These are phyloP conservation scores for Cercophora scortea DNA, from an alignment of 495 filamentous ascomycete species.

Conservation along the genomic window DNA sequence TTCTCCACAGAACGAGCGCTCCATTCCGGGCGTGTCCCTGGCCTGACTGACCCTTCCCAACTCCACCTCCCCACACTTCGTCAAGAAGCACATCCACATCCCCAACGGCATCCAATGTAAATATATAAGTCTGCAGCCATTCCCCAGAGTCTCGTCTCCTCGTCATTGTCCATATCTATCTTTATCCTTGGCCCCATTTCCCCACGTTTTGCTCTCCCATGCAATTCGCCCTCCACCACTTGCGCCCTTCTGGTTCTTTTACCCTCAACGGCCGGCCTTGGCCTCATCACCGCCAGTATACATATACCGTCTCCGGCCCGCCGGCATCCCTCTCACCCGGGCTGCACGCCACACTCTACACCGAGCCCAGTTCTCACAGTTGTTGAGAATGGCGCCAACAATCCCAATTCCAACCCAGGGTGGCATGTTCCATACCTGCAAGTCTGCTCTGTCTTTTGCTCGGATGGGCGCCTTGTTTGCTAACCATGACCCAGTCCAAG, in stretches of 20 bases:
- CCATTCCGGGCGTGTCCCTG: slow-evolving; percentile 5
- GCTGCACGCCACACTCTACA: background rate
- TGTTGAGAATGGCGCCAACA: slow-evolving; percentile 36
- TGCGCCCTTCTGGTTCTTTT: slow-evolving; percentile 3
- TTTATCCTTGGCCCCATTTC: slow-evolving; percentile 10
- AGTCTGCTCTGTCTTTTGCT: slow-evolving; percentile 9
- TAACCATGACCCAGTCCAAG: slow-evolving; percentile 28
- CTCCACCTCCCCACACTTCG: slow-evolving; percentile 22
- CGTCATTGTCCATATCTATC: slow-evolving; percentile 17
- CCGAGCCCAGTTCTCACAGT: background rate
- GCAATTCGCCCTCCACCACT: slow-evolving; percentile 6
- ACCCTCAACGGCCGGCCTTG: background rate
- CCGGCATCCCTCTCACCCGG: background rate
- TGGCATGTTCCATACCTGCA: slow-evolving; percentile 47
- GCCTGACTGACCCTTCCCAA: slow-evolving; percentile 8
- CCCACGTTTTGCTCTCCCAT: background rate
- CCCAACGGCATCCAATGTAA: slow-evolving; percentile 25
- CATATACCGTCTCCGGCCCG: background rate
- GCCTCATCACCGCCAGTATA: slow-evolving; percentile 3
- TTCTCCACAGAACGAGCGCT: slow-evolving; percentile 20
- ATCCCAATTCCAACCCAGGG: slow-evolving; percentile 41
- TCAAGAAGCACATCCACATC: slow-evolving; percentile 9
- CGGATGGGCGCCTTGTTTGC: background rate
- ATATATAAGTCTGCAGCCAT: slow-evolving; percentile 28
- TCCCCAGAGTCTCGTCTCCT: slow-evolving; percentile 24